These are phyloP conservation scores for Excoecaria agallocha DNA, from an alignment of 345 rosid species.

Conservation along the genomic window DNA sequence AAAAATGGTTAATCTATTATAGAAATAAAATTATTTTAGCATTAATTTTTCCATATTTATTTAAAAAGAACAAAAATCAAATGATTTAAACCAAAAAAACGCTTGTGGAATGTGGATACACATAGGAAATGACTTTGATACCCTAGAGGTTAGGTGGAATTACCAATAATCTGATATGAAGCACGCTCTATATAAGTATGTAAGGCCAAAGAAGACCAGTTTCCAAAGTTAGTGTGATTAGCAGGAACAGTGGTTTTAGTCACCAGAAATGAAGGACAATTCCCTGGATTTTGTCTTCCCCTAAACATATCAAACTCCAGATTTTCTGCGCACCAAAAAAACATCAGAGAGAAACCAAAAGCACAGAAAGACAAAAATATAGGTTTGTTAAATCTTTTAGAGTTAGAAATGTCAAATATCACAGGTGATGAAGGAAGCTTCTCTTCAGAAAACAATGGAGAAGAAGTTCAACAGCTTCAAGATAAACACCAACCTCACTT, in stretches of 20 bases:
- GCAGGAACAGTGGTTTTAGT: slow-evolving; percentile 8
- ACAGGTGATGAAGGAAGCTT: slow-evolving; percentile 64
- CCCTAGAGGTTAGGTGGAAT: slow-evolving; percentile 4
- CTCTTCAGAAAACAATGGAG: slow-evolving; percentile 61
- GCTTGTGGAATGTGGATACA: no score
- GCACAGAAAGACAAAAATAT: slow-evolving; percentile 8
- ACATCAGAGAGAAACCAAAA: slow-evolving; percentile 17
- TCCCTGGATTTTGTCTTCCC: slow-evolving; percentile 45
- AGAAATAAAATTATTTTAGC: no score
- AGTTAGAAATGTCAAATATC: slow-evolving; percentile 50
- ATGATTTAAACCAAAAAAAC: background rate
- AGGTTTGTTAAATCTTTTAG: slow-evolving; percentile 5
- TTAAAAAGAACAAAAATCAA: no score
- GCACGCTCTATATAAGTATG: slow-evolving; percentile 25
- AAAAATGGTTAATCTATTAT: no score
- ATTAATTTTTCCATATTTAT: no score
- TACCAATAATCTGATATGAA: slow-evolving; percentile 14
- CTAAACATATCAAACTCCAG: slow-evolving; percentile 28
- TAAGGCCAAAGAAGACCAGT: slow-evolving; percentile 55
- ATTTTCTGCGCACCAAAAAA: slow-evolving; percentile 35
- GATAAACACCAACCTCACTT: slow-evolving; percentile 29
- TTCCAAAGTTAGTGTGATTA: slow-evolving; percentile 30
- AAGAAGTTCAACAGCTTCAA: slow-evolving; percentile 44
- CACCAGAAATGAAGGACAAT: slow-evolving; percentile 35
- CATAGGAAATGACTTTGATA: slow-evolving; percentile 16